phyloP scores from a whole-genome alignment of 805 yeast species.

The Saccharomycopsis olivae region DNA sequence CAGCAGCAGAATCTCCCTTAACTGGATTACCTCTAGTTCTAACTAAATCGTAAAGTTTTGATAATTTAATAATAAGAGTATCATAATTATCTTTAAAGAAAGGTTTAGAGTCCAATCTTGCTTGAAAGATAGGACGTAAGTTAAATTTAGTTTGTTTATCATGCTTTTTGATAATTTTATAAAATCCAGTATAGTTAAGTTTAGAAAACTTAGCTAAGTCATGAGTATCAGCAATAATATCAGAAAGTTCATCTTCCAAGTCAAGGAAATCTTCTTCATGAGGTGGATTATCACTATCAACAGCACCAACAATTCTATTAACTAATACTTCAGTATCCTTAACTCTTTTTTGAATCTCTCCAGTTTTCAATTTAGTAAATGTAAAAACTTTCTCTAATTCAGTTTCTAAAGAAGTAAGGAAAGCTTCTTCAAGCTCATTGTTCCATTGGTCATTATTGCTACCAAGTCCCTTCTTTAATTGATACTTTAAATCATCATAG shows the following conservation, averaged over 20 bases:
- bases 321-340: constrained; percentile 72
- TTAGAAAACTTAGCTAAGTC: constrained; percentile 91
- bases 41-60: constrained; percentile 82
- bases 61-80: constrained; percentile 74
- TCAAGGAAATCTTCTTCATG: constrained; percentile 61
- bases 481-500: constrained; percentile 83
- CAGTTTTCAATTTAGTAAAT: constrained; percentile 79
- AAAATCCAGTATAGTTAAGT: constrained; percentile 93
- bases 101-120: constrained; percentile 85
- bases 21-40: constrained; percentile 95
- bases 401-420: constrained; percentile 60
- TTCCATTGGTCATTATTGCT: constrained; percentile 55
- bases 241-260: constrained; percentile 66
- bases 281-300: constrained; percentile 36
- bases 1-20: constrained; percentile 93
- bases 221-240: constrained; percentile 93
- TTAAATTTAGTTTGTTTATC: constrained; percentile 79
- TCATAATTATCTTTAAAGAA: constrained; percentile 95
- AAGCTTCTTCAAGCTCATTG: constrained; percentile 69
- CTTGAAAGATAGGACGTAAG: constrained; percentile 87
- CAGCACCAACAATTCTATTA: constrained; percentile 47
- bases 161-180: constrained; percentile 92
- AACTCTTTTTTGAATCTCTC: constrained; percentile 78
- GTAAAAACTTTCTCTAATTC: constrained; percentile 91
- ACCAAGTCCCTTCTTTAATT: constrained; percentile 58